Evolutionary conservation across 73 alveolate genomes (phyloP).

Genomic region (Paraurostyla sp.): DNA sequence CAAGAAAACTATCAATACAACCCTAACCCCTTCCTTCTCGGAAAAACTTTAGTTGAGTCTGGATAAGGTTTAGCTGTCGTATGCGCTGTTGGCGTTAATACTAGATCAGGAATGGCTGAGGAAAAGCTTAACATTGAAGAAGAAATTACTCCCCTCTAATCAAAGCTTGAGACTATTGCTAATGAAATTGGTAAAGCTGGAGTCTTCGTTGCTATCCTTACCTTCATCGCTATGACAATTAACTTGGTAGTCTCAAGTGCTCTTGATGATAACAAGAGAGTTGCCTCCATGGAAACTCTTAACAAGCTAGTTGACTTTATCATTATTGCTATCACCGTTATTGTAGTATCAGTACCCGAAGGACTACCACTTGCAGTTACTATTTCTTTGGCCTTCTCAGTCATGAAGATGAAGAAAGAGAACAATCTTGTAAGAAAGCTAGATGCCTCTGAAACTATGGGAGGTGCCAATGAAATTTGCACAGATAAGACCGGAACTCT

Average conservation of each 20-base stretch:
- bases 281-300: conserved; percentile 79
- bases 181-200: conserved; percentile 94
- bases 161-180: conserved; percentile 91
- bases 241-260: conserved; percentile 67
- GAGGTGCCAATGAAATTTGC: conserved; percentile 95
- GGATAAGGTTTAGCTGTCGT: conserved; percentile 92
- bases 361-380: conserved; percentile 98
- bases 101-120: conserved; percentile 87
- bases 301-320: conserved; percentile 85
- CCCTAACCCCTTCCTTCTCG: conserved; percentile 89
- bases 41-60: conserved; percentile 89
- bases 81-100: conserved; percentile 94
- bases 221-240: conserved; percentile 86
- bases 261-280: conserved; percentile 49
- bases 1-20: conserved; percentile 76
- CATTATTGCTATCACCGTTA: conserved; percentile 93
- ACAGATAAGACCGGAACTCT: conserved; percentile 98
- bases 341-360: conserved; percentile 98
- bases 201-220: conserved; percentile 82
- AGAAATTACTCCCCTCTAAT: conserved; percentile 93
- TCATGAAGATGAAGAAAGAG: conserved; percentile 94
- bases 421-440: conserved; percentile 95
- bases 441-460: conserved; percentile 97
- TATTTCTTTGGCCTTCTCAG: conserved; percentile 93
- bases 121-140: conserved; percentile 84